Percentiles rank a stretch among this genome's conserved stretches.
Conservation (phyloP, 352 stramenopile genomes). For the Aphanomyces euteiches region DNA sequence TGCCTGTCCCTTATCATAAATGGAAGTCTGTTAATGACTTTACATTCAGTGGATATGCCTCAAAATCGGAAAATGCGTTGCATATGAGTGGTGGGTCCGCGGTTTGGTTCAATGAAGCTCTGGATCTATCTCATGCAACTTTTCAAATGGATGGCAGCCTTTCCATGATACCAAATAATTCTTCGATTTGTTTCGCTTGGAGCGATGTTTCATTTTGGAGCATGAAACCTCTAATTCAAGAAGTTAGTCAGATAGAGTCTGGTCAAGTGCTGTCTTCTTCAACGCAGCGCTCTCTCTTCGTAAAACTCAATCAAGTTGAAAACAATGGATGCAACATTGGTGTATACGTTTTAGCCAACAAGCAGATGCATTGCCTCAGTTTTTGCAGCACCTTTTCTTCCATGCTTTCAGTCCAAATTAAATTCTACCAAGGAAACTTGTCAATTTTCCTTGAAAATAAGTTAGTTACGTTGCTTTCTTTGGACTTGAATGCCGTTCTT, state of each 20-base stretch:
- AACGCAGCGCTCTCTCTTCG: not conserved
- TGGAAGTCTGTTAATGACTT: not conserved
- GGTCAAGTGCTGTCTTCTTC: slow-evolving; percentile 13
- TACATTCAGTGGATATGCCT: slow-evolving; percentile 17
- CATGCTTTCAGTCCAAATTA: slow-evolving; percentile 25
- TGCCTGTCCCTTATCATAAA: too few relatives aligned
- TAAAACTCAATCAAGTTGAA: slow-evolving; percentile 7
- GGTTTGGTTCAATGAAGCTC: slow-evolving; percentile 47
- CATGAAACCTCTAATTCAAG: slow-evolving; percentile 44
- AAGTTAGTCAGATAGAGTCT: slow-evolving; percentile 33
- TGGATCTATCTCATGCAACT: slow-evolving; percentile 38
- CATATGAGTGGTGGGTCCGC: slow-evolving; percentile 40
- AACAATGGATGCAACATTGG: slow-evolving; percentile 7
- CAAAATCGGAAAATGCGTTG: slow-evolving; percentile 39
- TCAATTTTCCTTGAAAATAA: not conserved
- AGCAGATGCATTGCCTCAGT: slow-evolving; percentile 32
- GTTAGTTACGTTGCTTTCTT: slow-evolving; percentile 2
- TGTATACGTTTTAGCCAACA: slow-evolving; percentile 37
- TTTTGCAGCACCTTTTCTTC: slow-evolving; percentile 25
- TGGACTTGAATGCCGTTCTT: slow-evolving; percentile 9
- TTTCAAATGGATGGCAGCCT: slow-evolving; percentile 54
- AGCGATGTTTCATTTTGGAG: slow-evolving; percentile 72
- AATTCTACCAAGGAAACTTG: slow-evolving; percentile 3
- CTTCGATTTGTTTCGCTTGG: slow-evolving; percentile 51
- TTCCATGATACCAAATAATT: slow-evolving; percentile 15